A percentile compares a stretch with the other conserved stretches of the same genome.
These are phyloP conservation scores for Decorospora gaudefroyi DNA, from an alignment of 2,329 filamentous ascomycete genomes.

Conservation along the genomic window DNA sequence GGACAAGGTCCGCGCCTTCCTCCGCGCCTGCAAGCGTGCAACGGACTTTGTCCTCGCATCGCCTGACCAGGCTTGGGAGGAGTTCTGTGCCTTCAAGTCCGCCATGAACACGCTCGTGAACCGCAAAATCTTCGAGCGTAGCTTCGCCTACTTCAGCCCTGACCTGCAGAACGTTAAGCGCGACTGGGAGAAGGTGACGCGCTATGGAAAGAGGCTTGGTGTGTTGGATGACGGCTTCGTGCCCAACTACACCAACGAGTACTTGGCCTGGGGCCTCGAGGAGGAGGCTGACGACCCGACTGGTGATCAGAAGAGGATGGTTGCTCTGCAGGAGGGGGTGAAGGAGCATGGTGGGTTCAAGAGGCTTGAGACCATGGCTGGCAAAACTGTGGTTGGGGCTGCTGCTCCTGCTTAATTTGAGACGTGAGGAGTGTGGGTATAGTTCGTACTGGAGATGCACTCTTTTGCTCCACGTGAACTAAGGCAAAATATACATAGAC, in stretches of 20 bases:
- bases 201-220: conserved; percentile 73
- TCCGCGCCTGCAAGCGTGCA: conserved; percentile 73
- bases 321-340: conserved; percentile 68
- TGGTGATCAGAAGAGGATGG: conserved; percentile 77
- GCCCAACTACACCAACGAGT: conserved; percentile 77
- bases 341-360: conserved; percentile 68
- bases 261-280: conserved; percentile 68
- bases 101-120: conserved; percentile 70
- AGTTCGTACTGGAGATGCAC: neutral
- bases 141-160: conserved; percentile 74
- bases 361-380: conserved; percentile 46
- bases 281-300: conserved; percentile 68
- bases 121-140: conserved; percentile 79
- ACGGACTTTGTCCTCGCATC: conserved; percentile 71
- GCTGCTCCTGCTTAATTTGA: conserved; percentile 15
- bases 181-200: conserved; percentile 78
- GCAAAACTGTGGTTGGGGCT: conserved; percentile 24
- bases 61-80: conserved; percentile 66
- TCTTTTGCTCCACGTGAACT: conserved; percentile 8
- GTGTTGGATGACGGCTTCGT: conserved; percentile 66
- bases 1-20: conserved; percentile 68
- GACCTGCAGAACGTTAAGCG: conserved; percentile 75
- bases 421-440: neutral
- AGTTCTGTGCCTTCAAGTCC: conserved; percentile 74
- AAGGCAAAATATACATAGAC: too few species aligned